These are phyloP conservation scores for Vitis rupestris DNA, from an alignment of 164 flowering plant species.

Conservation along the genomic window DNA sequence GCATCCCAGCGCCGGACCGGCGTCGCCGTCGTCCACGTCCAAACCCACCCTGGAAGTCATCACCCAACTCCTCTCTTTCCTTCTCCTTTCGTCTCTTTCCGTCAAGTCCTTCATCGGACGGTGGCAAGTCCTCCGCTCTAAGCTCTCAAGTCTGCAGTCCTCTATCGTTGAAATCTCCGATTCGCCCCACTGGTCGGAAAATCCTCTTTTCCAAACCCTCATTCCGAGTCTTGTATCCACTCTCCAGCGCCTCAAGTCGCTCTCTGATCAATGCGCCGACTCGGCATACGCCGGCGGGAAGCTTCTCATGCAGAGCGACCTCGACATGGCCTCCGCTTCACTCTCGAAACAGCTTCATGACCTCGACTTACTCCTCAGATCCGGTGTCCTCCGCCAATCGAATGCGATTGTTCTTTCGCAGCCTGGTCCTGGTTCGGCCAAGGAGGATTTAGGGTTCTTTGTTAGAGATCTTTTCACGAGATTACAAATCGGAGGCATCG, in stretches of 20 bases:
- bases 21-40: no score
- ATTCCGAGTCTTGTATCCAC: conserved; percentile 56
- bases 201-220: conserved; percentile 53
- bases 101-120: conserved; percentile 47
- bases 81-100: conserved; percentile 36
- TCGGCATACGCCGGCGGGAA: conserved; percentile 53
- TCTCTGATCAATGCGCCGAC: conserved; percentile 44
- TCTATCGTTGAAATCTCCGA: conserved; percentile 39
- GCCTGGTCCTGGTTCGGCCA: conserved; percentile 46
- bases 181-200: conserved; percentile 46
- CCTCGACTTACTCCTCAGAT: conserved; percentile 63
- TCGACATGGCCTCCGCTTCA: conserved; percentile 63
- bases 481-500: conserved; percentile 74
- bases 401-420: conserved; percentile 73
- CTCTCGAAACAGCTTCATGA: conserved; percentile 53
- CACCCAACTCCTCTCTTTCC: conserved; percentile 16
- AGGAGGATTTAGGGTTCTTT: conserved; percentile 56
- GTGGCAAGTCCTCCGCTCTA: conserved; percentile 48
- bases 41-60: conserved; percentile 3
- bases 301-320: conserved; percentile 79
- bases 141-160: conserved; percentile 38
- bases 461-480: conserved; percentile 68
- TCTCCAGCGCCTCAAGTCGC: conserved; percentile 46
- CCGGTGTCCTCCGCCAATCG: conserved; percentile 67
- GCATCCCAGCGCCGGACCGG: conserved; percentile 14